phyloP scores from a whole-genome alignment of 805 yeast genomes.

The Metschnikowia gruessii region DNA sequence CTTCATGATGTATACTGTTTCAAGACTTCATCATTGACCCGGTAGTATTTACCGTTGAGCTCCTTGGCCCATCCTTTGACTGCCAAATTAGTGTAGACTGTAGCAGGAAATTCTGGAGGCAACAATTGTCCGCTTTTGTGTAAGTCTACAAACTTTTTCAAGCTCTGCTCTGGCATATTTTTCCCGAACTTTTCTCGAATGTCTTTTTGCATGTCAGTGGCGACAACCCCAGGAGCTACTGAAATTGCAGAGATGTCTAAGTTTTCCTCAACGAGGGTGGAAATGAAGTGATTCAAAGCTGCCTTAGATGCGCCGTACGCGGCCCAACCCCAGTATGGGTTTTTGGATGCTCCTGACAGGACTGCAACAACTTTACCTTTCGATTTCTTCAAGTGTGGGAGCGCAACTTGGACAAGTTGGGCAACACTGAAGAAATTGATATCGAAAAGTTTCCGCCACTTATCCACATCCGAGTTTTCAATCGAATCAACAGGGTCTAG shows the following conservation, averaged over 20 bases:
- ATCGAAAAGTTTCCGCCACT: constrained; percentile 67
- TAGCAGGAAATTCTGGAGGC: constrained; percentile 70
- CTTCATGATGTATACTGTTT: constrained; percentile 5
- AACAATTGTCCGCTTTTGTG: constrained; percentile 56
- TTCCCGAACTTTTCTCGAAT: constrained; percentile 64
- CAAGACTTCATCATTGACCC: constrained; percentile 50
- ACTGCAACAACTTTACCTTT: constrained; percentile 73
- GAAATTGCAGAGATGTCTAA: constrained; percentile 55
- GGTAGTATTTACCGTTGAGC: constrained; percentile 64
- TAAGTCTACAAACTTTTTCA: constrained; percentile 61
- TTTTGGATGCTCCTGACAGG: constrained; percentile 82
- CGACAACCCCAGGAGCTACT: constrained; percentile 93
- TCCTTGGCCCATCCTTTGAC: constrained; percentile 52
- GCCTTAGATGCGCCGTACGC: constrained; percentile 93
- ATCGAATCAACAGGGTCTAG: constrained; percentile 70
- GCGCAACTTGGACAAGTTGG: constrained; percentile 48
- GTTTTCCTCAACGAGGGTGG: constrained; percentile 68
- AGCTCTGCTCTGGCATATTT: constrained; percentile 59
- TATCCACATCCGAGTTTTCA: constrained; percentile 48
- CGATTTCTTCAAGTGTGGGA: constrained; percentile 55
- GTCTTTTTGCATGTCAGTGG: constrained; percentile 81
- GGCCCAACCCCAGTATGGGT: constrained; percentile 70
- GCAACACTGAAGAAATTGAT: constrained; percentile 78
- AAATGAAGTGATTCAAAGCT: constrained; percentile 75
- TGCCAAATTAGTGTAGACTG: constrained; percentile 64